phyloP scores from a whole-genome alignment of 164 flowering plant genomes.

The Macadamia tetraphylla region DNA sequence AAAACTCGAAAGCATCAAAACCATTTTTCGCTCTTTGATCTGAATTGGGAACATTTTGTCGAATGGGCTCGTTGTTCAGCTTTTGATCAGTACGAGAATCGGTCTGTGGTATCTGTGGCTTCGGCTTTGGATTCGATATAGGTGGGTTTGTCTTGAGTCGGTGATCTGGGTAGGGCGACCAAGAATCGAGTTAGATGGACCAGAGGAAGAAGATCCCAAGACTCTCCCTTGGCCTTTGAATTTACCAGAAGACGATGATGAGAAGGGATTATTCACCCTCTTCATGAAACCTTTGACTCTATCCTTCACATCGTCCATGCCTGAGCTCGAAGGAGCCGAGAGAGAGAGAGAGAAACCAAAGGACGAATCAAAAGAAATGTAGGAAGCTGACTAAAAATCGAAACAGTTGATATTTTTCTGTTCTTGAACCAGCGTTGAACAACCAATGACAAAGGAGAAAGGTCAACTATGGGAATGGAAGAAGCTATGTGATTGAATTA shows the following conservation, averaged over 20 bases:
- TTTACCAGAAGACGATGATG: too few species aligned
- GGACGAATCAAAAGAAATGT: too few species aligned
- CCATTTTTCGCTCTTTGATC: conserved; percentile 28
- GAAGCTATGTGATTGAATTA: too few species aligned
- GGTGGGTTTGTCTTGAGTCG: conserved; percentile 11
- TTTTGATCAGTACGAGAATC: not conserved
- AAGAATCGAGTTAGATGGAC: conserved; percentile 24
- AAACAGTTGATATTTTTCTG: too few species aligned
- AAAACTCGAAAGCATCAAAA: conserved; percentile 64
- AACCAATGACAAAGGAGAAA: too few species aligned
- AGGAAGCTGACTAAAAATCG: too few species aligned
- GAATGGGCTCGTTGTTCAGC: not conserved
- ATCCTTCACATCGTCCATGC: conserved; percentile 78
- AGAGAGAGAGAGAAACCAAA: not conserved
- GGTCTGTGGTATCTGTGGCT: too few species aligned
- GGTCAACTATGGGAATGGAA: too few species aligned
- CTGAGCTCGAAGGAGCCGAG: not conserved
- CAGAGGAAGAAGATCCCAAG: conserved; percentile 59
- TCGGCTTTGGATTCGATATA: conserved; percentile 2
- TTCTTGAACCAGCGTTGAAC: too few species aligned
- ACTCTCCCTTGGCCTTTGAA: conserved; percentile 70
- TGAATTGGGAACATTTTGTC: not conserved
- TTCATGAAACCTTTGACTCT: conserved; percentile 86
- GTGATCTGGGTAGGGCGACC: conserved; percentile 15
- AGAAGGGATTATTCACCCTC: conserved; percentile 47